These are phyloP conservation scores for Tetrahymena thermophila DNA, from an alignment of 73 alveolate species.

Conservation along the genomic window DNA sequence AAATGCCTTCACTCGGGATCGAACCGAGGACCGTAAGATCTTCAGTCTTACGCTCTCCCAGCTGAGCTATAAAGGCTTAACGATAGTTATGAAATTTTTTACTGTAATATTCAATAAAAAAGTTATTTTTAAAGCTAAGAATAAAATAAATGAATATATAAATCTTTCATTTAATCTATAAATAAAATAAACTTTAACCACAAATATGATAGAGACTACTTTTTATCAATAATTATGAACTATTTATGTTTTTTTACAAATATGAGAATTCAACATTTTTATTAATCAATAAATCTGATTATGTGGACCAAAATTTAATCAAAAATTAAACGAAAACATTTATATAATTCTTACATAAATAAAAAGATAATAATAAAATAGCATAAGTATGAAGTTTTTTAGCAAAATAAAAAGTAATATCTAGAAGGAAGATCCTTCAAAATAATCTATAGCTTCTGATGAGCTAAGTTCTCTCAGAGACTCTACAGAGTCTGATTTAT, in stretches of 20 bases:
- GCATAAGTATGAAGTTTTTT: background rate
- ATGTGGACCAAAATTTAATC: background rate
- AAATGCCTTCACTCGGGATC: slow-evolving; percentile 3
- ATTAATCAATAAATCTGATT: background rate
- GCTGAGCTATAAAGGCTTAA: background rate
- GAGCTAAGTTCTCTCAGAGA: background rate
- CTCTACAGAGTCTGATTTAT: background rate
- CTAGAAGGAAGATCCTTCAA: background rate
- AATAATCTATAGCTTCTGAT: background rate
- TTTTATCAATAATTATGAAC: too few species aligned
- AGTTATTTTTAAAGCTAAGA: too few species aligned
- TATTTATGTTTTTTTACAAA: too few species aligned
- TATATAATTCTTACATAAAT: background rate
- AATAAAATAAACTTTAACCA: too few species aligned
- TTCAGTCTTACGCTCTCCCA: too few species aligned
- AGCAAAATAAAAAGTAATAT: background rate
- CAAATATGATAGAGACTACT: too few species aligned
- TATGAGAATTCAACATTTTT: background rate
- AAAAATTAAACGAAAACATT: background rate
- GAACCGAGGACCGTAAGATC: too few species aligned
- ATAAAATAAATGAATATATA: too few species aligned
- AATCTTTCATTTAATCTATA: too few species aligned
- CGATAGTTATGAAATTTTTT: background rate
- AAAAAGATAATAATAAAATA: background rate
- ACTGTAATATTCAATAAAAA: background rate